Base-by-base conservation (phyloP, 2,329 filamentous ascomycete species). In the Fusarium agapanthi region DNA sequence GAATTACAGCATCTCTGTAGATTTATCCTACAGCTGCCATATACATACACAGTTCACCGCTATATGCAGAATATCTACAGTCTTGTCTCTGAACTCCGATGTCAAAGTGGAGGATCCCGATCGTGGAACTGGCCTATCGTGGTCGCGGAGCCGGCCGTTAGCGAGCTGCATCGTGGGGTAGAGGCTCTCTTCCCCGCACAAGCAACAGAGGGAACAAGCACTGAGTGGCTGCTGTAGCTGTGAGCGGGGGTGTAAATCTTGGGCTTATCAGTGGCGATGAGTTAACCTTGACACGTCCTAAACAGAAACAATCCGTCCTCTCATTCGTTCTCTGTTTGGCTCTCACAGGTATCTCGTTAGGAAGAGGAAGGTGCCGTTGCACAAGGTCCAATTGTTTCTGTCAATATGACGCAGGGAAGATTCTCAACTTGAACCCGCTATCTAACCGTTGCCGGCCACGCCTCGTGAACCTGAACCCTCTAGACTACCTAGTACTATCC, bases 61-160 rank as follows among this genome's bases (percentile, higher is more conserved):
- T 38, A 35, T 40, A 45, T 15, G 7, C 40, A 53, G 13, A 53
- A 37, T 43, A 20, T 34, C 34, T 22, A 35, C 34, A 15, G 40
- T 62, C 24, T 40, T 57, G 22, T 66, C 71, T 73, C 63, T 74
- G 30, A 66, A 53, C 71, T 62, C 73, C 70, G 58, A 69, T 26
- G 48, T 57, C 54, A 62, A 59, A 67, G 75, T 80, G 79, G 79
- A 79, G 71, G 72, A 61, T 61, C 60, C 79, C 78, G 79, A 79
- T 67, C 65, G 63, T 75, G 74, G 75, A 75, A 73, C 51, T 56
- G 55, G 48, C 62, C 69, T 72, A 71, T 74, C 71, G 59, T 65
- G 60, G 57, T 37, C 45, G 63, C 79, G 79, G 79, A 81, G 79
- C 79, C 79, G 79, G 79, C 79, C 79, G 79, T 56, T 45, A 54